These are phyloP conservation scores for Chaetomium olivaceum DNA, from an alignment of 2,329 filamentous ascomycete genomes.

Conservation along the genomic window DNA sequence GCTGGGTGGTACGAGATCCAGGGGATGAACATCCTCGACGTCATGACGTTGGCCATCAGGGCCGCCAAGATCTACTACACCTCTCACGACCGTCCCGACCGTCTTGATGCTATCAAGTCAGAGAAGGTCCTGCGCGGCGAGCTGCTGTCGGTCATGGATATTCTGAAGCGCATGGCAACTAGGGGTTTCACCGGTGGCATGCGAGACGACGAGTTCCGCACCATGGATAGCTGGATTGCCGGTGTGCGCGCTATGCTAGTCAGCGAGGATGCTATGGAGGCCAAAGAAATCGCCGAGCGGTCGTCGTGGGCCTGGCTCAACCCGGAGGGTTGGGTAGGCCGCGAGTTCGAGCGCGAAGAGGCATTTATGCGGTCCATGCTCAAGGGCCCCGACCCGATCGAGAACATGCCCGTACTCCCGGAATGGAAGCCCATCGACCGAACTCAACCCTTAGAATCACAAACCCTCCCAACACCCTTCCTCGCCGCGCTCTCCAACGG, in stretches of 20 bases:
- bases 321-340: slow-evolving; percentile 68
- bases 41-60: slow-evolving; percentile 91
- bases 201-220: slow-evolving; percentile 72
- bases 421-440: slow-evolving; percentile 63
- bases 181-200: slow-evolving; percentile 84
- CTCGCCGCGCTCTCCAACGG: slow-evolving; percentile 75
- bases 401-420: slow-evolving; percentile 58
- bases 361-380: slow-evolving; percentile 76
- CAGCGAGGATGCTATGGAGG: slow-evolving; percentile 75
- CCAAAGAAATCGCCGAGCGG: slow-evolving; percentile 68
- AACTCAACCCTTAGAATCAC: slow-evolving; percentile 25
- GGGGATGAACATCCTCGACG: slow-evolving; percentile 87
- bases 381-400: slow-evolving; percentile 27
- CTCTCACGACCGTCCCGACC: slow-evolving; percentile 81
- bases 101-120: slow-evolving; percentile 81
- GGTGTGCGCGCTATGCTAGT: slow-evolving; percentile 75
- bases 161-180: slow-evolving; percentile 86
- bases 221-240: slow-evolving; percentile 76
- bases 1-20: slow-evolving; percentile 81
- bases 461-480: slow-evolving; percentile 68
- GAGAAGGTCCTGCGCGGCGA: slow-evolving; percentile 85
- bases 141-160: slow-evolving; percentile 81
- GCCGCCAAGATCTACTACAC: slow-evolving; percentile 97
- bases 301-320: slow-evolving; percentile 78
- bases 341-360: slow-evolving; percentile 74